Evolutionary conservation across 108 stramenopile genomes (phyloP).

Genomic region (Seminavis robusta): DNA sequence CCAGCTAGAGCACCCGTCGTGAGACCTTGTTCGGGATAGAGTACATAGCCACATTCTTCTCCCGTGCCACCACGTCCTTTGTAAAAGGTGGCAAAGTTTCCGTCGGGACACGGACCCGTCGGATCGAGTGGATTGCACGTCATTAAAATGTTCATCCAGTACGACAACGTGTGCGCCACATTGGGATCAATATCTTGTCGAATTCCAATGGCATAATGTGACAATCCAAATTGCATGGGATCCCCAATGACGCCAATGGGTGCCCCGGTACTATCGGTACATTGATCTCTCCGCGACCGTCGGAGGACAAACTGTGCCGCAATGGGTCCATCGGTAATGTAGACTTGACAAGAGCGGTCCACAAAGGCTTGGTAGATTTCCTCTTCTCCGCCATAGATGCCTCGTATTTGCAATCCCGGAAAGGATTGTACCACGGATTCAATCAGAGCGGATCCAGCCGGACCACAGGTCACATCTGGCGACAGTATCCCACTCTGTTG

Average conservation of each 20-base stretch:
- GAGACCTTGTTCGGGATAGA: constrained; percentile 9
- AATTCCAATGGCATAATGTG: constrained; percentile 29
- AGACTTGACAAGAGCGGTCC: constrained; percentile 12
- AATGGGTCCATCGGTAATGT: constrained; percentile 18
- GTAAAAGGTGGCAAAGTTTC: constrained; percentile 14
- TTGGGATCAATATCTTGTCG: constrained; percentile 12
- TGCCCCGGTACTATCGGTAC: constrained; percentile 12
- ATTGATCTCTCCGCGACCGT: constrained; percentile 6
- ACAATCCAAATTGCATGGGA: constrained; percentile 28
- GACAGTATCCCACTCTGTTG: constrained; percentile 4
- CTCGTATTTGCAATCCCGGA: constrained; percentile 16
- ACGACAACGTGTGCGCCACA: constrained; percentile 14
- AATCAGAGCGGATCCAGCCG: constrained; percentile 4
- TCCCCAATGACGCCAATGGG: constrained; percentile 24
- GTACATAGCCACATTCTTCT: constrained; percentile 30
- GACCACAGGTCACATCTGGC: constrained; percentile 5
- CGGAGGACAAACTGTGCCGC: constrained; percentile 17
- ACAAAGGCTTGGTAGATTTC: constrained; percentile 11
- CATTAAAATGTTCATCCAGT: constrained; percentile 29
- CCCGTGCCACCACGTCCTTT: constrained; percentile 16
- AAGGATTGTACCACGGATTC: constrained; percentile 7
- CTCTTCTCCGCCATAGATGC: constrained; percentile 1
- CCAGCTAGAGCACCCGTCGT: background rate
- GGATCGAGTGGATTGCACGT: constrained; percentile 17
- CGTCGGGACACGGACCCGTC: constrained; percentile 3